These are phyloP conservation scores for Retiboletus flavoniger DNA, from an alignment of 1,284 basidiomycete genomes.

Conservation along the genomic window DNA sequence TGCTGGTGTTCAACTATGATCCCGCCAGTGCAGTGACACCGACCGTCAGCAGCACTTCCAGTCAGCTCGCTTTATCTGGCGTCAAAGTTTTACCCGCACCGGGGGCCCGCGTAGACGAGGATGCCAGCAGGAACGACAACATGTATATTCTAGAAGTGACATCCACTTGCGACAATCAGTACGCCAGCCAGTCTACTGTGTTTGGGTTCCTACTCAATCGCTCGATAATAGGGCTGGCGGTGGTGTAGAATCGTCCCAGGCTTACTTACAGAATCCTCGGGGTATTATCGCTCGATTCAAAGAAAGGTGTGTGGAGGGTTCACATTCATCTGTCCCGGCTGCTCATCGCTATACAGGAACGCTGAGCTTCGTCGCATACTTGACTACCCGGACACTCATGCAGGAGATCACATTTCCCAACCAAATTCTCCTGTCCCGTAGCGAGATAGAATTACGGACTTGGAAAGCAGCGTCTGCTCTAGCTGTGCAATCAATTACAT, in stretches of 20 bases:
- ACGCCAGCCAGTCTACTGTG: slow-evolving; percentile 17
- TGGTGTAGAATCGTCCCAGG: slow-evolving; percentile 38
- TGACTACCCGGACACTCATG: slow-evolving; percentile 41
- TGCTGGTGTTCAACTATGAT: slow-evolving; percentile 69
- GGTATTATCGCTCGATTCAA: slow-evolving; percentile 58
- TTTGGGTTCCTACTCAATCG: slow-evolving; percentile 2
- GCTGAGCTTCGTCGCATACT: slow-evolving; percentile 54
- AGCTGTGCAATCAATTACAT: not conserved
- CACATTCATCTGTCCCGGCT: not conserved
- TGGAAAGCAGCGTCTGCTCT: not conserved
- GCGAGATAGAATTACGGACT: not conserved
- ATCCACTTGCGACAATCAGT: slow-evolving; percentile 46
- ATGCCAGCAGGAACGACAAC: slow-evolving; percentile 50
- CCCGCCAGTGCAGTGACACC: slow-evolving; percentile 37
- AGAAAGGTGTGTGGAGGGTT: slow-evolving; percentile 47
- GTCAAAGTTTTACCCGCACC: slow-evolving; percentile 70
- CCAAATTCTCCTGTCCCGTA: slow-evolving; percentile 12
- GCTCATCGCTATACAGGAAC: slow-evolving; percentile 46
- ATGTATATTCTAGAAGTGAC: slow-evolving; percentile 76
- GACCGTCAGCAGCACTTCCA: slow-evolving; percentile 61
- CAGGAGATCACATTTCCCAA: slow-evolving; percentile 5
- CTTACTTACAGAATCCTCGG: slow-evolving; percentile 48
- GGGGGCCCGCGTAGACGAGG: slow-evolving; percentile 52
- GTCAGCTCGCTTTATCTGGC: slow-evolving; percentile 55
- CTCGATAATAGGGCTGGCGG: slow-evolving; percentile 11